phyloP scores from a whole-genome alignment of 805 yeast species.

The Lipomyces sp. region DNA sequence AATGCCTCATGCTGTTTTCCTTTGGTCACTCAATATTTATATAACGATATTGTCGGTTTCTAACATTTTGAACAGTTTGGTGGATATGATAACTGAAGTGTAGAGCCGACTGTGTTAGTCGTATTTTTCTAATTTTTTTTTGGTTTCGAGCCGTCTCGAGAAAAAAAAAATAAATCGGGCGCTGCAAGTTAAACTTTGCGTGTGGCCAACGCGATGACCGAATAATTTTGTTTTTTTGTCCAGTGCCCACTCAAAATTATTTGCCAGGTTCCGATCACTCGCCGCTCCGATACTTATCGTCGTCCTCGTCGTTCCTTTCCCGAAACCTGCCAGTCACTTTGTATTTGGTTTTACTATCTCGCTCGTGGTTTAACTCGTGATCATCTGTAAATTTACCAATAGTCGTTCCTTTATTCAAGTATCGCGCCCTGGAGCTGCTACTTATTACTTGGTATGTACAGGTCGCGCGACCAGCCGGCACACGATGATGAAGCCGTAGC shows the following conservation, averaged over 20 bases:
- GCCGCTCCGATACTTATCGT: not conserved
- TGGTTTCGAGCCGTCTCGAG: no score
- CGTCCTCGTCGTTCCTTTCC: not conserved
- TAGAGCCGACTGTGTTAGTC: no score
- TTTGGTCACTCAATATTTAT: no score
- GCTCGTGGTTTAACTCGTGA: no score
- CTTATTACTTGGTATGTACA: not conserved
- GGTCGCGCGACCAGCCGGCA: not conserved
- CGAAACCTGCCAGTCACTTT: no score
- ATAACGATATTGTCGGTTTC: no score
- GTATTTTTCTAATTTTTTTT: no score
- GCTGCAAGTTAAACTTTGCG: not conserved
- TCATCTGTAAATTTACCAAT: not conserved
- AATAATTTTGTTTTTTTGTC: slow-evolving; percentile 16
- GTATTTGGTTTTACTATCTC: no score
- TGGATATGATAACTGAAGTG: no score
- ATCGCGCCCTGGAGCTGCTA: not conserved
- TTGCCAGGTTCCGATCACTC: slow-evolving; percentile 12
- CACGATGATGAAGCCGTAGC: not conserved
- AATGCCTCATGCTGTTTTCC: no score
- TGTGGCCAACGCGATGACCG: slow-evolving; percentile 24
- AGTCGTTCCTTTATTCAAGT: not conserved
- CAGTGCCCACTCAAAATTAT: slow-evolving; percentile 1
- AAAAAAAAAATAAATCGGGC: not conserved
- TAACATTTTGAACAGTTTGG: no score